These are phyloP conservation scores for Parmales sp. DNA, from an alignment of 108 stramenopile species.

Conservation along the genomic window DNA sequence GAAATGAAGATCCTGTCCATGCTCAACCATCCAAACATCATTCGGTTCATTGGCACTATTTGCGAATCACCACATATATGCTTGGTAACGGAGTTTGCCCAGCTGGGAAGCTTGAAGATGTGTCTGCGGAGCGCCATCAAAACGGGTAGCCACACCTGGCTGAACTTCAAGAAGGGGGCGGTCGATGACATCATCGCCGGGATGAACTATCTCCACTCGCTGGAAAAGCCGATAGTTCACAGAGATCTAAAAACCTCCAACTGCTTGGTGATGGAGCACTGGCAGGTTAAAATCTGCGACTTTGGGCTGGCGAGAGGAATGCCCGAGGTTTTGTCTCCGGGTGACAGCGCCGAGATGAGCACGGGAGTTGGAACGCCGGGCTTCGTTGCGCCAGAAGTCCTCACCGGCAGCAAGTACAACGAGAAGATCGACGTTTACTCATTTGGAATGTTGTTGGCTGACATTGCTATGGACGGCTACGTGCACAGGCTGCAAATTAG, in stretches of 20 bases:
- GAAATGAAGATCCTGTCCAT: constrained; percentile 1
- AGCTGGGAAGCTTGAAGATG: neutral
- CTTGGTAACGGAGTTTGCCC: constrained; percentile 1
- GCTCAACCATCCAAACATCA: neutral
- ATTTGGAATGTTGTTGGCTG: constrained; percentile 2
- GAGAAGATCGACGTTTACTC: constrained; percentile 41
- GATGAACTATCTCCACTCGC: constrained; percentile 75
- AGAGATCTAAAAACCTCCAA: constrained; percentile 97
- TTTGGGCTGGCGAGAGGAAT: constrained; percentile 7
- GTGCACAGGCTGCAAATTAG: neutral
- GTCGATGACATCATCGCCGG: neutral
- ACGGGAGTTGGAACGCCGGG: constrained; percentile 37
- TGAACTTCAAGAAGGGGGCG: neutral
- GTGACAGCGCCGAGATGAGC: neutral
- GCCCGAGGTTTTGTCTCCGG: neutral
- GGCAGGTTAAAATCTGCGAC: neutral
- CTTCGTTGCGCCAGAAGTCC: constrained; percentile 45
- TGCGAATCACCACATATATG: neutral
- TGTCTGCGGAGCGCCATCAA: neutral
- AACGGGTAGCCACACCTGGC: neutral
- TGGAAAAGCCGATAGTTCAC: constrained; percentile 89
- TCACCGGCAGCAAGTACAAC: constrained; percentile 22
- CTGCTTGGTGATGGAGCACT: constrained; percentile 70
- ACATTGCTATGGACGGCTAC: neutral
- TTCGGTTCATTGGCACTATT: neutral